phyloP scores from a whole-genome alignment of 2,329 filamentous ascomycete species.

The Neoarthrinium moseri region DNA sequence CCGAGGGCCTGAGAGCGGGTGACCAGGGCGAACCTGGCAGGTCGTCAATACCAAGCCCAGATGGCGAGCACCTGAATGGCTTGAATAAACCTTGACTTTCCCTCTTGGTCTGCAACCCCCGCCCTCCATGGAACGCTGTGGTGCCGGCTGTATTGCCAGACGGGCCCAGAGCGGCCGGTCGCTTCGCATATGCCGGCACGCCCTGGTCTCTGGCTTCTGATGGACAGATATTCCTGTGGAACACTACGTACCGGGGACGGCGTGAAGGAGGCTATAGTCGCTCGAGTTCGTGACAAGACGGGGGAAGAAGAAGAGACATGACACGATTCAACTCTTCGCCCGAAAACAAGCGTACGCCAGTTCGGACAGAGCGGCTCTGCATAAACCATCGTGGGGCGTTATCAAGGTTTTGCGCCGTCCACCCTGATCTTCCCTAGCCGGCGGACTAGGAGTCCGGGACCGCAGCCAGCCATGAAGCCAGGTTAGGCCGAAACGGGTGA shows the following conservation, averaged over 20 bases:
- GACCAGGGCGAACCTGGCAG: constrained; percentile 7
- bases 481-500: constrained; percentile 1
- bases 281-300: neutral
- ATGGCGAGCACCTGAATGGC: constrained; percentile 5
- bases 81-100: neutral
- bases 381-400: constrained; percentile 6
- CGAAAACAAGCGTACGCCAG: neutral
- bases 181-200: neutral
- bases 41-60: neutral
- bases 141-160: constrained; percentile 1
- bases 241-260: too few species aligned
- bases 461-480: neutral
- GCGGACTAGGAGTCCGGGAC: neutral
- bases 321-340: neutral
- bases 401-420: constrained; percentile 7
- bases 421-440: neutral
- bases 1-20: constrained; percentile 6
- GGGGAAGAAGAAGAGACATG: neutral
- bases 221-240: too few species aligned
- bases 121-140: constrained; percentile 5
- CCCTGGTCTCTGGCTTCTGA: neutral
- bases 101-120: neutral
- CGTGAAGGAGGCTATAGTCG: too few species aligned
- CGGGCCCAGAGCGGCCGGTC: neutral
- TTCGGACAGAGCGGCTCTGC: constrained; percentile 4